phyloP scores from a whole-genome alignment of 129 eudicot species.

The Erigeron canadensis region DNA sequence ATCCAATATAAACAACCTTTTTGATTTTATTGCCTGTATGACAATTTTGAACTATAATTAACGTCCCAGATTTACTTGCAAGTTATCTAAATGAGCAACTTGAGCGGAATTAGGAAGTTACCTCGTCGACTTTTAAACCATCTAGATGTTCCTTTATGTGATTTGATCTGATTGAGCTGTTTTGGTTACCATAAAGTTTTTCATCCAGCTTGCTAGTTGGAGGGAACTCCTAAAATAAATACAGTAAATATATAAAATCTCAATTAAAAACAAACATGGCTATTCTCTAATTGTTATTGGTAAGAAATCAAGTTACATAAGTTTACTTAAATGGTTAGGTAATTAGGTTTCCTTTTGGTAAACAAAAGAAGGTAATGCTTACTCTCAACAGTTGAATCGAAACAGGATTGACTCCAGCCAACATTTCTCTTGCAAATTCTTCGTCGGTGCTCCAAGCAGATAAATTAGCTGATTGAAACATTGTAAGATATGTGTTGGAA shows the following conservation, averaged over 20 bases:
- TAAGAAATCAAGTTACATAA: neutral
- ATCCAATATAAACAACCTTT: conserved; percentile 47
- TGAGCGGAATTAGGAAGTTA: neutral
- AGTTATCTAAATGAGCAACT: no score
- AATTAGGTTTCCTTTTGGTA: neutral
- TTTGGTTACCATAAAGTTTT: conserved; percentile 45
- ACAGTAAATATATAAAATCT: neutral
- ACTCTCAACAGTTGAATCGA: conserved; percentile 45
- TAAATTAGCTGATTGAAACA: conserved; percentile 40
- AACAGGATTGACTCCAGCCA: conserved; percentile 67
- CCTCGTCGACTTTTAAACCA: conserved; percentile 50
- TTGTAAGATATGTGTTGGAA: neutral
- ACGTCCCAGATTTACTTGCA: neutral
- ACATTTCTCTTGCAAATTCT: conserved; percentile 64
- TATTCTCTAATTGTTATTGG: neutral
- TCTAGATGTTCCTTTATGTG: conserved; percentile 34
- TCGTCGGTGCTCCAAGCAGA: conserved; percentile 60
- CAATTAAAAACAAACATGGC: neutral
- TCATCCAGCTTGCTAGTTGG: conserved; percentile 51
- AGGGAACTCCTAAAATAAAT: conserved; percentile 54
- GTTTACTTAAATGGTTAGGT: neutral
- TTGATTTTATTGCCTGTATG: conserved; percentile 34
- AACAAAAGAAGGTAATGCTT: neutral
- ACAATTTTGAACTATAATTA: neutral
- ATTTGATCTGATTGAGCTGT: conserved; percentile 39